phyloP scores from a whole-genome alignment of 768 basidiomycete genomes.

The Coprinopsis sp. region DNA sequence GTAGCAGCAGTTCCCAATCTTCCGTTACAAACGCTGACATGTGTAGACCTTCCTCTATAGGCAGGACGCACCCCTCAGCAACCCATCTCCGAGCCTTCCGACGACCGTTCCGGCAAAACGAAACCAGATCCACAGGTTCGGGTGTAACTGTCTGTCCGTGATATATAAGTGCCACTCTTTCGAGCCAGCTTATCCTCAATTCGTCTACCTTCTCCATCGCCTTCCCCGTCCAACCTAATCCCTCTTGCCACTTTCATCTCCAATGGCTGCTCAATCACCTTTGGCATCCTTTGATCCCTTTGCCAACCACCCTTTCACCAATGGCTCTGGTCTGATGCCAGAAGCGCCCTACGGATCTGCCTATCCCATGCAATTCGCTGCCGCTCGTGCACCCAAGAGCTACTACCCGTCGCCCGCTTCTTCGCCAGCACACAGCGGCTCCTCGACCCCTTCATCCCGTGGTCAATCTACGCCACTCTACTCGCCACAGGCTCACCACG shows the following conservation, averaged over 20 bases:
- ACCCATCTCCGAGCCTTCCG: conserved; percentile 9
- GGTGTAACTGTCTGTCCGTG: conserved; percentile 1
- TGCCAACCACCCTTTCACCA: conserved; percentile 56
- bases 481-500: conserved; percentile 25
- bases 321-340: conserved; percentile 34
- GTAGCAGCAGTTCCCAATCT: too few species aligned
- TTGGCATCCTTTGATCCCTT: conserved; percentile 52
- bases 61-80: not conserved
- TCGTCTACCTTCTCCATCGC: conserved; percentile 6
- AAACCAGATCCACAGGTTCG: conserved; percentile 6
- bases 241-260: conserved; percentile 4
- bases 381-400: conserved; percentile 17
- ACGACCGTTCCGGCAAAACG: conserved; percentile 7
- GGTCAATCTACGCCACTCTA: conserved; percentile 15
- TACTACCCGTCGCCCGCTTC: conserved; percentile 18
- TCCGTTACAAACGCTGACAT: too few species aligned
- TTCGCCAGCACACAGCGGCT: conserved; percentile 16
- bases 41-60: too few species aligned
- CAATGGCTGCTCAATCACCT: conserved; percentile 30
- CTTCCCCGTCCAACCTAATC: conserved; percentile 6
- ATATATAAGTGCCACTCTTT: conserved; percentile 11
- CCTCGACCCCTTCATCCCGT: conserved; percentile 15
- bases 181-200: conserved; percentile 10
- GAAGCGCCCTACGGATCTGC: conserved; percentile 43
- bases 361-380: conserved; percentile 41